Percentiles rank a stretch among this genome's conserved stretches.
Conservation (phyloP, 1,284 basidiomycete species). For the Golubevia pallescens region DNA sequence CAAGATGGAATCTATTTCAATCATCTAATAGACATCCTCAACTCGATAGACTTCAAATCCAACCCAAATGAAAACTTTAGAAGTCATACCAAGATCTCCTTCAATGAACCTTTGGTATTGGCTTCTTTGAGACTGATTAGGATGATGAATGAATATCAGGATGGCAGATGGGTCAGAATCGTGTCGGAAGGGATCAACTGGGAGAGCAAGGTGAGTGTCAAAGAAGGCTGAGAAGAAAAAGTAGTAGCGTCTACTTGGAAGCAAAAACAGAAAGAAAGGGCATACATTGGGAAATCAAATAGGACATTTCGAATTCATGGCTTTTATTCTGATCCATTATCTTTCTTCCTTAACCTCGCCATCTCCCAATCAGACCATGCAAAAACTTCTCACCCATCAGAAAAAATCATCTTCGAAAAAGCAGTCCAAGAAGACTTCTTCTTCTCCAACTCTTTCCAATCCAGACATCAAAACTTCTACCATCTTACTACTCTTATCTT, state of each 20-base stretch:
- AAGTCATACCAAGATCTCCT: too few relatives aligned
- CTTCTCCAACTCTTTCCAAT: slow-evolving; percentile 16
- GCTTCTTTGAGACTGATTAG: background rate
- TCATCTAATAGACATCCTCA: background rate
- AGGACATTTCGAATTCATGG: too few relatives aligned
- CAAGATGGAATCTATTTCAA: background rate
- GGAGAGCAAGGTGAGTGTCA: background rate
- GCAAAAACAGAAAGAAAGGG: too few relatives aligned
- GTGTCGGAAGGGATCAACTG: background rate
- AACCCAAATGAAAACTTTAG: too few relatives aligned
- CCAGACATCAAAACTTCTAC: slow-evolving; percentile 55
- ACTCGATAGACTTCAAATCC: background rate
- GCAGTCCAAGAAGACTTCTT: background rate
- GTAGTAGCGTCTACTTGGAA: too few relatives aligned
- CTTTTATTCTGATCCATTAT: background rate
- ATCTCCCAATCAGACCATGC: background rate
- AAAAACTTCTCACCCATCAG: background rate
- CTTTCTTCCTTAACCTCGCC: background rate
- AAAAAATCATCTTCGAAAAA: background rate
- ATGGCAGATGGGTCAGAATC: background rate
- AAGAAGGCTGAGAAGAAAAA: too few relatives aligned
- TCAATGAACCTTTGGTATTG: background rate
- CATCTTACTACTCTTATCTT: slow-evolving; percentile 46
- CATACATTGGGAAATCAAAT: too few relatives aligned
- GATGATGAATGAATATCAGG: background rate